Percentiles rank a stretch among this genome's conserved stretches.
phyloP scores from a whole-genome alignment of 179 eudicot genomes.

The Corrigiola litoralis region DNA sequence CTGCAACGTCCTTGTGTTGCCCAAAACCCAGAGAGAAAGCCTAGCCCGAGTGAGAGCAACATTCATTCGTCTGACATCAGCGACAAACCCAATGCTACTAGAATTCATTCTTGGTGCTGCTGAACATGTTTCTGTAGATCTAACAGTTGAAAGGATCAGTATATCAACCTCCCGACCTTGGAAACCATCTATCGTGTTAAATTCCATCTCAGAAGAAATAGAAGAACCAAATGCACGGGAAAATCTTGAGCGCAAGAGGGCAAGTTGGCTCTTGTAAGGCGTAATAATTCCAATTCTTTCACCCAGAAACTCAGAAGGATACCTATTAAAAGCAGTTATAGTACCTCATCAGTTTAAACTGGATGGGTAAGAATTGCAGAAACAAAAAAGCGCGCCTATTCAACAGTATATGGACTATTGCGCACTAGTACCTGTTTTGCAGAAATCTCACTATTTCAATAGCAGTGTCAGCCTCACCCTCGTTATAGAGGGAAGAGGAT shows the following conservation, averaged over 20 bases:
- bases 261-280: conserved; percentile 88
- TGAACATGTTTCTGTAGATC: conserved; percentile 56
- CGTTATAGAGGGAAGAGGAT: conserved; percentile 74
- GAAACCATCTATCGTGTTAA: conserved; percentile 97
- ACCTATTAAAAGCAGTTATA: conserved; percentile 36
- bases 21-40: conserved; percentile 90
- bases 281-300: conserved; percentile 94
- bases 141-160: conserved; percentile 84
- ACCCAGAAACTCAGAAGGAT: conserved; percentile 75
- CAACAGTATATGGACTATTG: no score
- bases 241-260: conserved; percentile 81
- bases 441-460: conserved; percentile 68
- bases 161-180: conserved; percentile 99
- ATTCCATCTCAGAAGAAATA: conserved; percentile 76
- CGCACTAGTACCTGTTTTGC: conserved; percentile 55
- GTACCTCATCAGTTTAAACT: not conserved
- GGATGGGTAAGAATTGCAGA: not conserved
- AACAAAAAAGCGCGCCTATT: no score
- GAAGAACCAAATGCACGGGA: conserved; percentile 84
- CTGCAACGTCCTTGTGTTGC: conserved; percentile 76
- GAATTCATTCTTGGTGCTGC: conserved; percentile 31
- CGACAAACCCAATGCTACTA: conserved; percentile 84
- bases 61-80: conserved; percentile 98
- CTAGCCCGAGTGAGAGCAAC: conserved; percentile 97
- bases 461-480: conserved; percentile 94